Evolutionary conservation across 1,139 yeast species (phyloP).

Genomic region (Nakaseomyces sp.): DNA sequence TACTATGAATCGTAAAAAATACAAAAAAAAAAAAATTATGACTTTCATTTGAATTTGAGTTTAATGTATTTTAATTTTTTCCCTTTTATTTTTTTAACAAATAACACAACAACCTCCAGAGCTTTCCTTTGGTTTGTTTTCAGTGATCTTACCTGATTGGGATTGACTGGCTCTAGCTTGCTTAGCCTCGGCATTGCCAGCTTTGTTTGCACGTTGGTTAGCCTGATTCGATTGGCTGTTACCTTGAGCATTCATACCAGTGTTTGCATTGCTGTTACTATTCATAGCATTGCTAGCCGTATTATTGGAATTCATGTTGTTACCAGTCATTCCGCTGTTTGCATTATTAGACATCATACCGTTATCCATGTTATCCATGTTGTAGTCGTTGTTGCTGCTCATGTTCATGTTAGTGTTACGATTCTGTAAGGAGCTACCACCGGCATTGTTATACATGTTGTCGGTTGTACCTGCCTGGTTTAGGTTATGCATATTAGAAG

Average conservation of each 20-base stretch:
- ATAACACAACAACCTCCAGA: conserved; percentile 21
- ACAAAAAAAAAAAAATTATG: no score
- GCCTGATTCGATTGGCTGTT: background rate
- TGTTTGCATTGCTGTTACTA: background rate
- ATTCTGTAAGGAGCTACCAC: background rate
- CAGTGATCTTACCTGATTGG: conserved; percentile 2
- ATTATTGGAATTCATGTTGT: background rate
- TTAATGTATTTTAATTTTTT: no score
- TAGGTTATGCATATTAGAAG: background rate
- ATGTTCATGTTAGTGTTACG: no score
- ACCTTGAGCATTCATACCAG: background rate
- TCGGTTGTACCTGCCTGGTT: background rate
- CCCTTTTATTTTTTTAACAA: conserved; percentile 7
- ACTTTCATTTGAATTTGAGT: no score
- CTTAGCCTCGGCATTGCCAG: background rate
- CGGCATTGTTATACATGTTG: background rate
- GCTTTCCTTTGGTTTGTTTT: conserved; percentile 10
- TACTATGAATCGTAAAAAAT: no score
- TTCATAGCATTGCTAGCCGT: background rate
- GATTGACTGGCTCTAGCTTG: conserved; percentile 1
- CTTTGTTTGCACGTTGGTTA: background rate
- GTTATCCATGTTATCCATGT: background rate
- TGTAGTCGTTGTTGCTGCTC: no score
- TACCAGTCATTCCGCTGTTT: background rate
- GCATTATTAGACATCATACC: background rate